Evolutionary conservation across 148 eudicot species (phyloP), one percentile per base, ranked within the genome.

Genomic region (Rhododendron ferrugineum): DNA sequence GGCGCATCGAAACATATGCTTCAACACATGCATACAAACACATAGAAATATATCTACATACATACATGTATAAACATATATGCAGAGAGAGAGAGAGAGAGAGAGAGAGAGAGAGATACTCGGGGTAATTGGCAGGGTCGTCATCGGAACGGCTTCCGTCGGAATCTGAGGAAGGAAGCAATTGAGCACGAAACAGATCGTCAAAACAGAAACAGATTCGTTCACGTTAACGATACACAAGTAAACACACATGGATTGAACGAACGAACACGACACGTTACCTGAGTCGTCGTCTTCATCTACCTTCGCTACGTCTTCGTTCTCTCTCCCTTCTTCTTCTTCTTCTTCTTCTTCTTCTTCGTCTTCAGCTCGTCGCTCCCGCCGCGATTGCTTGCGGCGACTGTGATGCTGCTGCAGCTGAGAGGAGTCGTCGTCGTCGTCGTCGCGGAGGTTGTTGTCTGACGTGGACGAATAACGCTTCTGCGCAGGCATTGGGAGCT

Each of bases 341-440:
- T 30, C n/a, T 0, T 54, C 66, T 1, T 50, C 64, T 1, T 73
- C 30, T 3, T 22, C 81, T 2, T n/a, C 81, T 1, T 78, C 81
- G 0, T 52, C 82, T 30, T 52, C 82, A 52, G 82, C 64, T 34
- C 83, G 47, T 34, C 80, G 79, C 74, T 83, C 79, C 1, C 85
- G 85, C 26, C 85, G 80, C 85, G 80, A 84, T 84, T 74, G 79
- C 80, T 84, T 84, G 85, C 58, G 56, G 20, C 85, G 80, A 16
- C 68, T 32, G 80, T 34, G 68, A 14, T 74, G 85, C 32, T 74
- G 85, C 36, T 52, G 85, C 32, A 34, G 46, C 2, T 15, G 32
- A 2, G 70, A 64, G 37, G 13, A 50, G 8, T 83, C 85, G 50
- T 50, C 79, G 68, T 23, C 68, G n/a, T 49, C 85, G 15, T 73